phyloP scores from a whole-genome alignment of 495 filamentous ascomycete species.

The Tetracladium marchalianum region DNA sequence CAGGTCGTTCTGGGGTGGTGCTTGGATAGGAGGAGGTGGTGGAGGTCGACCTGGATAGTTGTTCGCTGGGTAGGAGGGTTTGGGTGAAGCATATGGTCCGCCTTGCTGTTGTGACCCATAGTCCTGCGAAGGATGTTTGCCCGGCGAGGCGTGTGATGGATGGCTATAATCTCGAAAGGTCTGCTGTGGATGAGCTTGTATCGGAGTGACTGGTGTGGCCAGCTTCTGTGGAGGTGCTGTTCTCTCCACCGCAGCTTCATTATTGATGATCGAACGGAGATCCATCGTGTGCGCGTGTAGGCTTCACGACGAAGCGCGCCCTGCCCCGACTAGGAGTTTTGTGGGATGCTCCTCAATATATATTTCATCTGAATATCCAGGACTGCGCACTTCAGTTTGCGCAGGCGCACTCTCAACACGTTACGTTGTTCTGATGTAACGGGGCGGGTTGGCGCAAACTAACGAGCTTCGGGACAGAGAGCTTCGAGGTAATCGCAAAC shows the following conservation, averaged over 20 bases:
- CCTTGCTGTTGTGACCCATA: conserved; percentile 19
- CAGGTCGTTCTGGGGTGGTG: conserved; percentile 32
- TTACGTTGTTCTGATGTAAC: too few species aligned
- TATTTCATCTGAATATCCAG: conserved; percentile 13
- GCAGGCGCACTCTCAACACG: conserved; percentile 3
- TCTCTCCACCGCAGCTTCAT: conserved; percentile 27
- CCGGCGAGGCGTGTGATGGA: conserved; percentile 32
- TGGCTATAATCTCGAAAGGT: conserved; percentile 38
- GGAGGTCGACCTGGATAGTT: conserved; percentile 34
- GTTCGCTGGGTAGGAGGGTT: conserved; percentile 32
- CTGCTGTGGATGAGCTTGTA: conserved; percentile 29
- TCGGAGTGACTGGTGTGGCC: conserved; percentile 35
- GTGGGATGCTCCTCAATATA: conserved; percentile 4
- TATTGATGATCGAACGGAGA: conserved; percentile 46
- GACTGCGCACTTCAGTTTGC: background rate
- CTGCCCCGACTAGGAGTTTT: conserved; percentile 13
- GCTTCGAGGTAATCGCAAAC: conserved; percentile 1
- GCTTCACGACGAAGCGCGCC: conserved; percentile 18
- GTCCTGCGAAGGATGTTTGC: conserved; percentile 28
- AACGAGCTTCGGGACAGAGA: conserved; percentile 6
- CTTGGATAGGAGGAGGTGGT: conserved; percentile 39
- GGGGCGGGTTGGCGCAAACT: conserved; percentile 11
- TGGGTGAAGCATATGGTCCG: conserved; percentile 19
- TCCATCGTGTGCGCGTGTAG: conserved; percentile 37
- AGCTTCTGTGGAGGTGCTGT: conserved; percentile 20